Conservation (phyloP, 345 rosid species). For the Moricandia moricandioides region DNA sequence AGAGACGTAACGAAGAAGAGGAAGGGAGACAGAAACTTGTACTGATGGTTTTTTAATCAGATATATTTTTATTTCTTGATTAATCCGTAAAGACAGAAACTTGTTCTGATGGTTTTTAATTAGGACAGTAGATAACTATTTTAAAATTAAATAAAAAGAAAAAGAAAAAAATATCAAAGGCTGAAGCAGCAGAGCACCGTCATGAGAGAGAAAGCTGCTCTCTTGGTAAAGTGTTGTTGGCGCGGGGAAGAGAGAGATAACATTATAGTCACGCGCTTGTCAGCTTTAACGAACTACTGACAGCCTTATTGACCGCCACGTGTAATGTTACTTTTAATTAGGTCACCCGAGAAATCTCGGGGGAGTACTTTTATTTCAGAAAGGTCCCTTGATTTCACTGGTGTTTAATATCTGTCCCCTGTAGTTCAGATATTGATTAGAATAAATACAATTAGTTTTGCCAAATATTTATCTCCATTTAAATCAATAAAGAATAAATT, state of each 20-base stretch:
- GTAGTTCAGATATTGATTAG: neutral
- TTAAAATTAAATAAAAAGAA: neutral
- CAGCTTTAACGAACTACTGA: slow-evolving; percentile 32
- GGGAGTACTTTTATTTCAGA: neutral
- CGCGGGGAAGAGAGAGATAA: slow-evolving; percentile 32
- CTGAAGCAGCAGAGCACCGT: slow-evolving; percentile 34
- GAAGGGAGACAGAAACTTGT: too few species aligned
- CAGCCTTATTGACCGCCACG: slow-evolving; percentile 29
- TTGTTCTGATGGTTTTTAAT: neutral
- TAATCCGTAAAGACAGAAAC: slow-evolving; percentile 9
- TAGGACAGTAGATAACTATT: neutral
- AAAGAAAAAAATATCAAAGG: slow-evolving; percentile 21
- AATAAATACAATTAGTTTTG: neutral
- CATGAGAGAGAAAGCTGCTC: slow-evolving; percentile 18
- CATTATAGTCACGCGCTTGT: slow-evolving; percentile 31
- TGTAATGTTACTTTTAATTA: slow-evolving; percentile 10
- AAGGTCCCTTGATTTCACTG: slow-evolving; percentile 7
- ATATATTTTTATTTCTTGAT: neutral
- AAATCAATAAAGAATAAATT: neutral
- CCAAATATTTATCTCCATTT: neutral
- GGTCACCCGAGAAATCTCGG: slow-evolving; percentile 8
- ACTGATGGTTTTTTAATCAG: too few species aligned
- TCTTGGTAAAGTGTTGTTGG: slow-evolving; percentile 33
- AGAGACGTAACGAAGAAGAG: slow-evolving; percentile 24
- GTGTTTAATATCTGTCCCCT: neutral